Conservation (phyloP, 371 early-diverging fungal species). For the Mortierella sp. region DNA sequence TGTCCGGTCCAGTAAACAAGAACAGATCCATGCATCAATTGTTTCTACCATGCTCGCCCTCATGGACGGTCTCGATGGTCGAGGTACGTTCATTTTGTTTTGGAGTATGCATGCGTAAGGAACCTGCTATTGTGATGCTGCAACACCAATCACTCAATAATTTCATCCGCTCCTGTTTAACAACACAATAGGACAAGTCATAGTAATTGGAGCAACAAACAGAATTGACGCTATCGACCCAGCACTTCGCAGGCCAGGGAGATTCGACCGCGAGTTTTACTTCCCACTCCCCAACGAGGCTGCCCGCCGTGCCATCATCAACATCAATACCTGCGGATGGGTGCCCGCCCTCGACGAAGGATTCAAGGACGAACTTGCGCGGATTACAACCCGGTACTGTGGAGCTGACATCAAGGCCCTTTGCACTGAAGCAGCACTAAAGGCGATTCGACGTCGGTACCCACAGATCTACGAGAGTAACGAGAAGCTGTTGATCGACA, state of each 20-base stretch:
- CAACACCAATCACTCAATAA: not conserved
- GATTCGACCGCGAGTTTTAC: constrained; percentile 78
- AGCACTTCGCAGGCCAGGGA: constrained; percentile 77
- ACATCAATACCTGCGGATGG: constrained; percentile 61
- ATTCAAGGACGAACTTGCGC: constrained; percentile 58
- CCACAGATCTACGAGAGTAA: constrained; percentile 74
- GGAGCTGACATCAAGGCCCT: constrained; percentile 78
- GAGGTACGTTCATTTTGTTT: constrained; percentile 58
- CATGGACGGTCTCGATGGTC: constrained; percentile 81
- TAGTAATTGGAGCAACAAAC: constrained; percentile 78
- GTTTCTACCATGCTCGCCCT: constrained; percentile 79
- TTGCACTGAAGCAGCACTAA: constrained; percentile 84
- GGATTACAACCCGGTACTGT: constrained; percentile 63
- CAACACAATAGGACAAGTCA: constrained; percentile 64
- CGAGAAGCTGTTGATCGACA: constrained; percentile 63
- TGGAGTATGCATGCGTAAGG: not conserved
- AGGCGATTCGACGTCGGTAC: constrained; percentile 73
- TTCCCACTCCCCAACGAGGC: constrained; percentile 68
- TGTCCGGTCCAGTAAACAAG: constrained; percentile 71
- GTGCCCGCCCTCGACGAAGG: constrained; percentile 47
- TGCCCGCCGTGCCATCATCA: constrained; percentile 62
- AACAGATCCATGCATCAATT: constrained; percentile 75
- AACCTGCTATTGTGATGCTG: not conserved
- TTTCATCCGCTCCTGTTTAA: not conserved
- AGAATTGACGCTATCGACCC: constrained; percentile 73